Conservation (phyloP, 768 basidiomycete species). For the Podaxis rugospora region DNA sequence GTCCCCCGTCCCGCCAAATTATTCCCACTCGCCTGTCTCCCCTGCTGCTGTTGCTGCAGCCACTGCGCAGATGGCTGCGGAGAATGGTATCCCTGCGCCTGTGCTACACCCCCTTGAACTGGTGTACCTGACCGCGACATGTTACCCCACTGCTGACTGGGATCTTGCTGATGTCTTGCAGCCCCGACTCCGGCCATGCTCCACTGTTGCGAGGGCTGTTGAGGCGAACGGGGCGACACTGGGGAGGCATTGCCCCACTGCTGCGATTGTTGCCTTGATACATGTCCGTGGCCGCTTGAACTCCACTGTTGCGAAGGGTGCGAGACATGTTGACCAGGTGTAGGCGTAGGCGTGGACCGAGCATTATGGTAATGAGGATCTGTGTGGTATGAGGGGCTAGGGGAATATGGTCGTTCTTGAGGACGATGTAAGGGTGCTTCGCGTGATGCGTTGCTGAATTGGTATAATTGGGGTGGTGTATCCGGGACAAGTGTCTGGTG, state of each 20-base stretch:
- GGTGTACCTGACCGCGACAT: not conserved
- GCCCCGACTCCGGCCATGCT: not conserved
- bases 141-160: conserved; percentile 6
- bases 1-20: conserved; percentile 15
- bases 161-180: not conserved
- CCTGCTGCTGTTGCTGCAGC: conserved; percentile 15
- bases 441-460: conserved; percentile 34
- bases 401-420: conserved; percentile 34
- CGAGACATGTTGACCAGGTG: conserved; percentile 11
- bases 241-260: conserved; percentile 6
- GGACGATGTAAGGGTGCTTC: conserved; percentile 67
- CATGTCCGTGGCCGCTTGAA: conserved; percentile 7
- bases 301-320: conserved; percentile 11
- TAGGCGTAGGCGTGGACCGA: conserved; percentile 7
- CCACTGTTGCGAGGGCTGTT: conserved; percentile 6
- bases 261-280: conserved; percentile 13
- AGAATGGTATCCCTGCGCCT: not conserved
- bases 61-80: not conserved
- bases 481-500: conserved; percentile 36
- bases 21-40: conserved; percentile 11
- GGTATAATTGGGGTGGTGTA: conserved; percentile 39
- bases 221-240: conserved; percentile 4
- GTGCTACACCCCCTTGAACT: not conserved
- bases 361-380: conserved; percentile 12
- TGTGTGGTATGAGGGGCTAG: conserved; percentile 26